Conservation (phyloP, 2,329 filamentous ascomycete species). For the Aspergillaceae sp. region DNA sequence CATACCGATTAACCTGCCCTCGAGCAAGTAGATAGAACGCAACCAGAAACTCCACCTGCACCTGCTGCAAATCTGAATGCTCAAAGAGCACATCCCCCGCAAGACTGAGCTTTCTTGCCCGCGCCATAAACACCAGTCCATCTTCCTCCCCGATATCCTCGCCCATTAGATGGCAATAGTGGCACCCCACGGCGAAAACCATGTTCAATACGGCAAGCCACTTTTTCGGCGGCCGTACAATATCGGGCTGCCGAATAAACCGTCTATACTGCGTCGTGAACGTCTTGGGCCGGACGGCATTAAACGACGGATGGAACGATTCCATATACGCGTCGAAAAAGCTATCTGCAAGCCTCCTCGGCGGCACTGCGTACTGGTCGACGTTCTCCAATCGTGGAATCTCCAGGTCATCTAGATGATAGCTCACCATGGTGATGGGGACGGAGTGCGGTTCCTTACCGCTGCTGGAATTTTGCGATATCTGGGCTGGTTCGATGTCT, state of each 20-base stretch:
- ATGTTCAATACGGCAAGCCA: slow-evolving; percentile 40
- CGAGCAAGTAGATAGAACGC: slow-evolving; percentile 32
- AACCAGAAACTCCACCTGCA: slow-evolving; percentile 33
- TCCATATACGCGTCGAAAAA: slow-evolving; percentile 33
- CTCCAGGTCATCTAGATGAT: slow-evolving; percentile 33
- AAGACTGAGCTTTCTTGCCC: slow-evolving; percentile 31
- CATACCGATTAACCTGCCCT: slow-evolving; percentile 32
- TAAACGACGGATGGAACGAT: slow-evolving; percentile 33
- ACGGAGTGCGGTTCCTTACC: neutral
- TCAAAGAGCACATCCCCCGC: slow-evolving; percentile 30
- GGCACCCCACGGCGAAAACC: slow-evolving; percentile 38
- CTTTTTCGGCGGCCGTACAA: slow-evolving; percentile 19
- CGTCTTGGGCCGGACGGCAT: slow-evolving; percentile 29
- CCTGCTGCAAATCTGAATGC: slow-evolving; percentile 35
- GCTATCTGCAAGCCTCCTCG: slow-evolving; percentile 27
- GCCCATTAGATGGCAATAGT: slow-evolving; percentile 28
- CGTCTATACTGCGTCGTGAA: slow-evolving; percentile 33
- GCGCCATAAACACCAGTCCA: slow-evolving; percentile 33
- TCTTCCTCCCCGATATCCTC: slow-evolving; percentile 20
- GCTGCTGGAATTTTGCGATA: too few species aligned
- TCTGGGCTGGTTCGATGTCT: slow-evolving; percentile 3
- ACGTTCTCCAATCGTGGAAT: slow-evolving; percentile 26
- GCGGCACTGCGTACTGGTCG: slow-evolving; percentile 30
- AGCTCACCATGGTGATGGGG: slow-evolving; percentile 24
- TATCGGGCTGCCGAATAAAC: slow-evolving; percentile 17